phyloP scores from a whole-genome alignment of 129 eudicot species.

The Ambrosia artemisiifolia region DNA sequence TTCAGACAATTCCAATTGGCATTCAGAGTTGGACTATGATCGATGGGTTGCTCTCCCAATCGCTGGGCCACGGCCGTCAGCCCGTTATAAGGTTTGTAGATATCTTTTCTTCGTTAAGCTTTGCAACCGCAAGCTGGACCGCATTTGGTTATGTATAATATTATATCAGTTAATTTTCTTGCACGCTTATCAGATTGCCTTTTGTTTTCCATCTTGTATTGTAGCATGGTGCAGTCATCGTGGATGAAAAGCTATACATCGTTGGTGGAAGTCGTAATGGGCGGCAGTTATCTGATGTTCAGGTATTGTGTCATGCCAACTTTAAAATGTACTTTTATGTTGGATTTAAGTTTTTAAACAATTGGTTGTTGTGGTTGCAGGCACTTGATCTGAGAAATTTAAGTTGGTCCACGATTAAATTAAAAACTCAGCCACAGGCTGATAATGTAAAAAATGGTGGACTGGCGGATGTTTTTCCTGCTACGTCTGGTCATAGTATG shows the following conservation, averaged over 20 bases:
- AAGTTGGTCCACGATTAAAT: conserved; percentile 72
- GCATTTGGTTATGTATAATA: conserved; percentile 12
- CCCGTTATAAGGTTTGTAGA: conserved; percentile 69
- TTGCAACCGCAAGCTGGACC: not conserved
- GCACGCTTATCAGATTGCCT: conserved; percentile 3
- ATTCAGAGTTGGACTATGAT: conserved; percentile 47
- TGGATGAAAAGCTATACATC: conserved; percentile 61
- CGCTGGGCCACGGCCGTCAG: conserved; percentile 54
- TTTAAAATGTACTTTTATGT: not conserved
- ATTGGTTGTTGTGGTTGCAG: conserved; percentile 40
- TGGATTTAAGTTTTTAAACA: conserved; percentile 5
- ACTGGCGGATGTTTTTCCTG: conserved; percentile 45
- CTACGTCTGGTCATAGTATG: conserved; percentile 82
- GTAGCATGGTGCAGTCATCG: conserved; percentile 77
- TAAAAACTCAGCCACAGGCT: conserved; percentile 35
- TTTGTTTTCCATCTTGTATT: conserved; percentile 21
- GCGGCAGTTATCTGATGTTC: conserved; percentile 75
- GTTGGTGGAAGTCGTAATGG: conserved; percentile 98
- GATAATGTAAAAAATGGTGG: conserved; percentile 26
- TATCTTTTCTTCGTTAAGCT: not conserved
- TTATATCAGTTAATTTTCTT: conserved; percentile 5
- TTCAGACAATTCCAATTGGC: conserved; percentile 46
- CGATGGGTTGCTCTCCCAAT: conserved; percentile 66
- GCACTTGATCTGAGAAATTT: conserved; percentile 72
- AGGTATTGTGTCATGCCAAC: conserved; percentile 43